Percentiles rank a stretch among this genome's conserved stretches.
phyloP scores from a whole-genome alignment of 805 yeast genomes.

The Jamesozyma spencerorum region DNA sequence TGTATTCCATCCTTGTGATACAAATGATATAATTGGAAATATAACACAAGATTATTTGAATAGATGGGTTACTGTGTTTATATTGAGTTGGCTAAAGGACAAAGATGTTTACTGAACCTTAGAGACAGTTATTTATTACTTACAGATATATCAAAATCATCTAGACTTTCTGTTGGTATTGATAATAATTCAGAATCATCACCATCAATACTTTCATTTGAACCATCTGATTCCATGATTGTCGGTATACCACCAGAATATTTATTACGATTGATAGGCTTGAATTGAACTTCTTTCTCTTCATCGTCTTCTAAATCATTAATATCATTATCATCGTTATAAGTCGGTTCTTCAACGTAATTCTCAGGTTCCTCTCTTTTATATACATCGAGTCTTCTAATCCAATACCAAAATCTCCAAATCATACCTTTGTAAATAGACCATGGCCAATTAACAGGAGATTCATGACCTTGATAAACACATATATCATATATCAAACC shows the following conservation, averaged over 20 bases:
- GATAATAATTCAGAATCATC: no score
- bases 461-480: conserved; percentile 43
- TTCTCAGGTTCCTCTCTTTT: conserved; percentile 20
- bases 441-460: conserved; percentile 40
- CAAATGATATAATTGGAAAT: conserved; percentile 19
- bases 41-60: conserved; percentile 12
- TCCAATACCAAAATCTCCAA: conserved; percentile 22
- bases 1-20: conserved; percentile 26
- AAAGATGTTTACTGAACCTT: no score
- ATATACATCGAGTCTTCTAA: conserved; percentile 26
- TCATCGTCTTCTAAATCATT: conserved; percentile 3
- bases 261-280: conserved; percentile 19
- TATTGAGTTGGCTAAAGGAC: conserved; percentile 11
- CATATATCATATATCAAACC: conserved; percentile 43
- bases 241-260: conserved; percentile 26
- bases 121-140: no score
- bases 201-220: conserved; percentile 17
- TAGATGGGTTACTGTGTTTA: conserved; percentile 21
- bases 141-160: no score
- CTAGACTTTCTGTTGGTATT: no score
- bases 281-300: conserved; percentile 20
- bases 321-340: background rate
- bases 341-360: conserved; percentile 9
- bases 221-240: conserved; percentile 23
- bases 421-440: conserved; percentile 9